A percentile compares a stretch with the other conserved stretches of the same genome.
Evolutionary conservation across 2,329 filamentous ascomycete species (phyloP).

Genomic region (Colletotrichum cereale): DNA sequence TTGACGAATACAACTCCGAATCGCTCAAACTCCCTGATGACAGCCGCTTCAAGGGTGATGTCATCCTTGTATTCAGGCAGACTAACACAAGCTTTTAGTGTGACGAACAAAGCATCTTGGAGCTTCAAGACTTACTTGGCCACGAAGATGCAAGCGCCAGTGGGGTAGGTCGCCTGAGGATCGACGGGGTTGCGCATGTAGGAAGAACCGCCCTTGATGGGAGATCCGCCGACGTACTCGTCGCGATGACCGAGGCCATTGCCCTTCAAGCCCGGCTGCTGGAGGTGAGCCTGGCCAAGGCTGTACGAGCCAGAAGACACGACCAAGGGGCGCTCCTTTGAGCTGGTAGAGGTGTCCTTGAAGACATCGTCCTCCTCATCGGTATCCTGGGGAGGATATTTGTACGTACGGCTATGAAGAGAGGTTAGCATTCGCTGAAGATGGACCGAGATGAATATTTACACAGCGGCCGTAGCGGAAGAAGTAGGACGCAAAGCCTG

Average conservation of each 20-base stretch:
- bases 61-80: conserved; percentile 65
- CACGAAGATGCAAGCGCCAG: conserved; percentile 72
- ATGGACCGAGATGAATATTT: neutral
- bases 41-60: conserved; percentile 62
- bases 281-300: conserved; percentile 23
- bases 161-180: conserved; percentile 65
- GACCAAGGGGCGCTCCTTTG: neutral
- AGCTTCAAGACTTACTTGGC: conserved; percentile 67
- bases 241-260: conserved; percentile 6
- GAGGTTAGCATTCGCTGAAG: neutral
- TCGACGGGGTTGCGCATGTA: conserved; percentile 50
- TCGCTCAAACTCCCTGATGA: conserved; percentile 64
- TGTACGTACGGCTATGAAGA: neutral
- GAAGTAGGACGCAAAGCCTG: conserved; percentile 32
- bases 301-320: conserved; percentile 19
- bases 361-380: conserved; percentile 28
- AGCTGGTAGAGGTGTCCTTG: neutral
- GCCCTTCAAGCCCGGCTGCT: conserved; percentile 9
- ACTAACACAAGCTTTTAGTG: conserved; percentile 51
- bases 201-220: conserved; percentile 23
- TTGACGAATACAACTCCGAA: conserved; percentile 73
- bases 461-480: conserved; percentile 35
- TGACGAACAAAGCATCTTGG: neutral
- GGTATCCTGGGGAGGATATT: neutral
- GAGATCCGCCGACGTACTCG: conserved; percentile 22